Evolutionary conservation across 345 rosid species (phyloP), one percentile per base, ranked within the genome.

Genomic region (Citrus inodora): DNA sequence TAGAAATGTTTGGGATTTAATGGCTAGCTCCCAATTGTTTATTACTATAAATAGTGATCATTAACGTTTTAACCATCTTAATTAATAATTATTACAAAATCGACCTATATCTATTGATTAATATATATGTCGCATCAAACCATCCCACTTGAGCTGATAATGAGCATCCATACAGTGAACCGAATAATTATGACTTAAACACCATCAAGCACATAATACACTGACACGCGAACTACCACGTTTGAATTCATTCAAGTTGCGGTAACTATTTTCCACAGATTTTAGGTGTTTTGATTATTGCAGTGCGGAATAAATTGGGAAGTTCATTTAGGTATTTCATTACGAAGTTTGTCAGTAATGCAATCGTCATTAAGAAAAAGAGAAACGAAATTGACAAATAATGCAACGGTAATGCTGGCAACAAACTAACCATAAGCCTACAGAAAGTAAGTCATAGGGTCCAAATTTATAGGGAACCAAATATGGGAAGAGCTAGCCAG

Each of bases 191-290:
- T 83, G 68, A 73, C 42, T n/a, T 63, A 75, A 72, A 77, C 77
- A 74, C 68, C 79, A 80, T 37, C 64, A 78, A 75, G 76, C 82
- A 76, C 79, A 62, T 71, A 48, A 58, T 70, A 86, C 64, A 83
- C 83, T 86, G 88, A 89, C 92, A 68, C 51, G 3, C 51, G 84
- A 89, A 75, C 90, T 61, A 86, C 90, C 89, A 30, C 70, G 71
- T 81, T 64, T 70, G 69, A 70, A 56, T 69, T 80, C 71, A 74
- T 63, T 77, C 69, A 59, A 46, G 63, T 69, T 74, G 53, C n/a
- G 73, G 32, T 48, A 69, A 77, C 78, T 51, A 80, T 68, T 73
- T 80, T 76, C 74, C 70, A 71, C 65, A 72, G 17, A 17, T 56
- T 70, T 80, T 74, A 70, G 74, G 21, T 67, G 21, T 60, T 62